Conservation (phyloP, 805 yeast species). For the Candida arabinofermentans region DNA sequence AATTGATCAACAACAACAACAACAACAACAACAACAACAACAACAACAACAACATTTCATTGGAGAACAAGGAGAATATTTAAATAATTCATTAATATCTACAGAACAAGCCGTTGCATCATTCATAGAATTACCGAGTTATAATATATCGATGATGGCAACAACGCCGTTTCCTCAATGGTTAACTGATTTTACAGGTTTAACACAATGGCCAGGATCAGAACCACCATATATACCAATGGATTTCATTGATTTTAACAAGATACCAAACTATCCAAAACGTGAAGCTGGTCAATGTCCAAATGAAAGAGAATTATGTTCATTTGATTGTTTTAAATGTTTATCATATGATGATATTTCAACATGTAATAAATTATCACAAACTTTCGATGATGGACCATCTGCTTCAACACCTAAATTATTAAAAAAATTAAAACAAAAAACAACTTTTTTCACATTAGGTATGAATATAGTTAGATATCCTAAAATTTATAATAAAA, state of each 20-base stretch:
- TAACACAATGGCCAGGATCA: slow-evolving; percentile 76
- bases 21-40: background rate
- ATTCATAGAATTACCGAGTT: slow-evolving; percentile 14
- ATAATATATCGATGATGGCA: slow-evolving; percentile 24
- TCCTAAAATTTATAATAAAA: slow-evolving; percentile 66
- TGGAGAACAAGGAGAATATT: too few relatives aligned
- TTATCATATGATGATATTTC: slow-evolving; percentile 69
- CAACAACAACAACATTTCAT: background rate
- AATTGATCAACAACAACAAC: background rate
- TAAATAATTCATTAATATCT: too few relatives aligned
- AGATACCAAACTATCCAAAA: slow-evolving; percentile 45
- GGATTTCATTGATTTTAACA: slow-evolving; percentile 57
- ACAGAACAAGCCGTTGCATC: background rate
- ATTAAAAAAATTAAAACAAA: slow-evolving; percentile 45
- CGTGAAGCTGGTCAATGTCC: slow-evolving; percentile 62
- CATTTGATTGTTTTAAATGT: slow-evolving; percentile 85
- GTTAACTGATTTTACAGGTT: slow-evolving; percentile 72
- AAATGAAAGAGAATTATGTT: slow-evolving; percentile 51
- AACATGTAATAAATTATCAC: slow-evolving; percentile 72
- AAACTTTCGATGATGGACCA: slow-evolving; percentile 96
- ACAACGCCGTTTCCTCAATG: slow-evolving; percentile 61
- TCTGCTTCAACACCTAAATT: slow-evolving; percentile 63
- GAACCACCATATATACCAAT: slow-evolving; percentile 87
- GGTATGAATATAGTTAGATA: slow-evolving; percentile 75
- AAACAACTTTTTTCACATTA: slow-evolving; percentile 78